Evolutionary conservation across 192 early-diverging fungal species (phyloP).

Genomic region (Phycomyces blakesleeanus): DNA sequence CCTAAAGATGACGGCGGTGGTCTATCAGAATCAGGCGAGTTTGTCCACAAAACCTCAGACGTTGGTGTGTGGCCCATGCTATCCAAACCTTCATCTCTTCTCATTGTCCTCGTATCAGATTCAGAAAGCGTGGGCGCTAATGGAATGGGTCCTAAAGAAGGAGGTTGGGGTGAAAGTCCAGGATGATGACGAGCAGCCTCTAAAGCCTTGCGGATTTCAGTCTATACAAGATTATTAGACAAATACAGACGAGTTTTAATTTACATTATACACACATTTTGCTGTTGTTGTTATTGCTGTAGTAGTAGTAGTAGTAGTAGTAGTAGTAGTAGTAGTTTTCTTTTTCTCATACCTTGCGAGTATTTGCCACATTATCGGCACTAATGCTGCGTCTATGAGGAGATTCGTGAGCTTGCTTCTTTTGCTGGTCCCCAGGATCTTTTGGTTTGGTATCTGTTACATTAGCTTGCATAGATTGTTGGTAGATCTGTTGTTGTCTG

Average conservation of each 20-base stretch:
- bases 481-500: constrained; percentile 20
- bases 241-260: not conserved
- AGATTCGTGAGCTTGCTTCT: not conserved
- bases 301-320: not conserved
- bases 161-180: not conserved
- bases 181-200: not conserved
- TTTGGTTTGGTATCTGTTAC: not conserved
- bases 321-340: too few relatives aligned
- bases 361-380: constrained; percentile 21
- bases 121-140: not conserved
- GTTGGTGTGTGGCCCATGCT: too few relatives aligned
- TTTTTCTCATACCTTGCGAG: constrained; percentile 20
- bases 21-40: too few relatives aligned
- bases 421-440: not conserved
- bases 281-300: not conserved
- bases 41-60: too few relatives aligned
- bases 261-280: not conserved
- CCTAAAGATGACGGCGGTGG: not conserved
- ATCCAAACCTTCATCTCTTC: too few relatives aligned
- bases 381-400: constrained; percentile 28
- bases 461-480: not conserved
- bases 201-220: not conserved
- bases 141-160: not conserved
- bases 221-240: not conserved
- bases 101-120: too few relatives aligned